Evolutionary conservation across 2,329 filamentous ascomycete genomes (phyloP).

Genomic region (Penicillium sp.): DNA sequence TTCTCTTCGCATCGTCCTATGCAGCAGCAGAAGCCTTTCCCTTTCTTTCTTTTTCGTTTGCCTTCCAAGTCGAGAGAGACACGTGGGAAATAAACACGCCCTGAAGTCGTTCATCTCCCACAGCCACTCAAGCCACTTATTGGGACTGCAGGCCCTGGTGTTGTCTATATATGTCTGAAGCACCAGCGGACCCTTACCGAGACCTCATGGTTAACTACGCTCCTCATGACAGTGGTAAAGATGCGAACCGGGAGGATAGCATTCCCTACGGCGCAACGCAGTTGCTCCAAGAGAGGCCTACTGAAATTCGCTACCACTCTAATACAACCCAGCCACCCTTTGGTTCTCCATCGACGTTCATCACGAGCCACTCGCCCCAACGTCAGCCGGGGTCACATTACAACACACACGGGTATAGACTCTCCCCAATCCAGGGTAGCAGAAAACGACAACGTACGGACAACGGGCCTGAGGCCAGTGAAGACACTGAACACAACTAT

Average conservation of each 20-base stretch:
- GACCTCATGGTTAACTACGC: conserved; percentile 75
- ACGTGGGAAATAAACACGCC: background rate
- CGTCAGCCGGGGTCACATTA: conserved; percentile 35
- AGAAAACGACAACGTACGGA: conserved; percentile 35
- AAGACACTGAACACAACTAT: conserved; percentile 7
- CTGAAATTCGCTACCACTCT: conserved; percentile 31
- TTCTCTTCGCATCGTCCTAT: conserved; percentile 5
- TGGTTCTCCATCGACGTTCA: conserved; percentile 33
- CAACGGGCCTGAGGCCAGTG: conserved; percentile 25
- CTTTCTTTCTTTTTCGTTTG: background rate
- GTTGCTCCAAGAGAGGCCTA: conserved; percentile 33
- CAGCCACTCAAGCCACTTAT: conserved; percentile 46
- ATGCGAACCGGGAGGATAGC: conserved; percentile 62
- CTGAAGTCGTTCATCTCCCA: conserved; percentile 4
- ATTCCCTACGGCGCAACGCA: conserved; percentile 59
- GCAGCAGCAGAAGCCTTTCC: conserved; percentile 1
- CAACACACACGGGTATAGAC: conserved; percentile 24
- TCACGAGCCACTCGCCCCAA: conserved; percentile 33
- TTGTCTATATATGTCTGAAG: conserved; percentile 68
- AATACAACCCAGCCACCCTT: conserved; percentile 32
- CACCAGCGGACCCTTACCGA: conserved; percentile 72
- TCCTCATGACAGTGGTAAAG: conserved; percentile 61
- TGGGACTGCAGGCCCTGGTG: conserved; percentile 72
- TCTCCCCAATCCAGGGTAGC: conserved; percentile 29
- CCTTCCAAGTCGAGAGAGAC: conserved; percentile 1